Evolutionary conservation across 1,284 basidiomycete species (phyloP), one percentile per base, ranked within the genome.

Genomic region (Cryptococcus sp.): DNA sequence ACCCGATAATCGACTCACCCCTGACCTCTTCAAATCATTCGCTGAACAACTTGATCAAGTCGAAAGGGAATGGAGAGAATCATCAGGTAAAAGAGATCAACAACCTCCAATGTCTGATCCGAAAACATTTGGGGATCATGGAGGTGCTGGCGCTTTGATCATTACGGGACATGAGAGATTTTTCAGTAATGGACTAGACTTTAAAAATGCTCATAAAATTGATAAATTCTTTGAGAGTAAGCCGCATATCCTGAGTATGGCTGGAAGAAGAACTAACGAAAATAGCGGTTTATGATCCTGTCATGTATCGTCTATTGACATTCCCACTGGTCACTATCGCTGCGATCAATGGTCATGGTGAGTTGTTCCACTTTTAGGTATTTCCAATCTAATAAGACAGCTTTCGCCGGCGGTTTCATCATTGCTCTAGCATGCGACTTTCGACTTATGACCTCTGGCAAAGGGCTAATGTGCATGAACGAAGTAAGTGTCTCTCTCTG

Each of bases 391-490:
- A 35, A 11, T 13, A 10, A 14, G 32, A 15, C 52, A 76, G 87
- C 86, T 55, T 96, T 91, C 71, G 93, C 93, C 3, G 93, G 82
- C 10, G 93, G 85, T 14, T 86, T 90, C 70, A 84, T 90, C 66
- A 79, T 95, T 30, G 83, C 88, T 1, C 77, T 94, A 50, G 82
- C 82, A 4, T 95, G 91, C 72, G 93, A 97, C 74, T 95, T 90
- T 76, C 84, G 93, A 36, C 81, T 96, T 55, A 93, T 95, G 86
- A 87, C 89, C 61, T 87, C 85, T 15, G 86, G 82, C 64, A 85
- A 83, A 68, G 87, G 88, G 8, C 93, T 89, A 85, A 78, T 91
- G 57, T 90, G 84, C 72, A 95, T 96, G 91, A 96, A 96, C 71
- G 93, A 97, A 79, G 88, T 89, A 60, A 60, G 73, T 62, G 38